Evolutionary conservation across 192 early-diverging fungal species (phyloP).

Genomic region (Jimgerdemannia lactiflua): DNA sequence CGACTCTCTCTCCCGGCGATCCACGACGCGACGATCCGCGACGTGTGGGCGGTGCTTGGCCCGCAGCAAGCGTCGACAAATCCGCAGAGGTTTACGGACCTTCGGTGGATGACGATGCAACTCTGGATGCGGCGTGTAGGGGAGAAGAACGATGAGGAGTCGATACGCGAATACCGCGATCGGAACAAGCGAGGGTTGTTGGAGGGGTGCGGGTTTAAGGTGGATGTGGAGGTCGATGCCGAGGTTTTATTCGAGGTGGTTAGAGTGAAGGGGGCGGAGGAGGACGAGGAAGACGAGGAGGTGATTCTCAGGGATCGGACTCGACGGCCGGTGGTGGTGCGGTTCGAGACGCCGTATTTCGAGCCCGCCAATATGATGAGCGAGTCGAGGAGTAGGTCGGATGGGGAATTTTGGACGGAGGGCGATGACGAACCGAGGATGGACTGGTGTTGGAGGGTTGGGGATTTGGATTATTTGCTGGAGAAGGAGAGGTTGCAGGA

Average conservation of each 20-base stretch:
- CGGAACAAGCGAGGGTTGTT: slow-evolving; percentile 39
- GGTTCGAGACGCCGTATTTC: slow-evolving; percentile 50
- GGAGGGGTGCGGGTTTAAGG: slow-evolving; percentile 45
- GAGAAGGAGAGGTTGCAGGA: slow-evolving; percentile 38
- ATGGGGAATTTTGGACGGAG: slow-evolving; percentile 36
- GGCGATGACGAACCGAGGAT: slow-evolving; percentile 26
- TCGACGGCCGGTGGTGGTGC: slow-evolving; percentile 39
- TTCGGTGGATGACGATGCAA: slow-evolving; percentile 37
- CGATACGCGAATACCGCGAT: slow-evolving; percentile 26
- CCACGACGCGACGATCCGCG: slow-evolving; percentile 42
- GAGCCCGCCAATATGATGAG: slow-evolving; percentile 25
- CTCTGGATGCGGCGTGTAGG: slow-evolving; percentile 9
- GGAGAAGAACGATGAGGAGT: slow-evolving; percentile 10
- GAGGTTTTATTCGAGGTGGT: slow-evolving; percentile 27
- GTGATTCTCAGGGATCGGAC: slow-evolving; percentile 40
- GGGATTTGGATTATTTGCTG: slow-evolving; percentile 49
- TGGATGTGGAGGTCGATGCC: slow-evolving; percentile 45
- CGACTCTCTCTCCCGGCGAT: slow-evolving; percentile 37
- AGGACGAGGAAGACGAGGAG: neutral
- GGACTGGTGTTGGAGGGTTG: slow-evolving; percentile 48
- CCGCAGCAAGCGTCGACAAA: slow-evolving; percentile 15
- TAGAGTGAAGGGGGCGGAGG: neutral
- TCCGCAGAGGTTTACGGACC: neutral
- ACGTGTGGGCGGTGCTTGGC: slow-evolving; percentile 46
- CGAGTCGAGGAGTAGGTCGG: too few species aligned